Evolutionary conservation across 768 basidiomycete species (phyloP).

Genomic region (Sarcomyxa edulis): DNA sequence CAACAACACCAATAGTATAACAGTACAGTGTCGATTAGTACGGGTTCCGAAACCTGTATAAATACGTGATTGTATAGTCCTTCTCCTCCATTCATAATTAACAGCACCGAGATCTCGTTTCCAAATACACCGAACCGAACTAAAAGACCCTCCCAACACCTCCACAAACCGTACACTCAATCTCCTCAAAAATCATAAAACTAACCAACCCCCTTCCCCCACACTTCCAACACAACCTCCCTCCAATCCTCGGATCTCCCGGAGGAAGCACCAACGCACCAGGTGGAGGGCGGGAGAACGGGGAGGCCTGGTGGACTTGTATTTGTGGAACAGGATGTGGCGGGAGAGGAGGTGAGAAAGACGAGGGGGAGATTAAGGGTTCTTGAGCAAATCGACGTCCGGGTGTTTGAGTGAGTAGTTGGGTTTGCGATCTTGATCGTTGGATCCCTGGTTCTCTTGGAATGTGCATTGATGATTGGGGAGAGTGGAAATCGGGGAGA

Average conservation of each 20-base stretch:
- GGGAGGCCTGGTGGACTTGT: slow-evolving; percentile 9
- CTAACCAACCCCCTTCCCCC: slow-evolving; percentile 48
- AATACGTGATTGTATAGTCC: too few relatives aligned
- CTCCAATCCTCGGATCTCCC: slow-evolving; percentile 70
- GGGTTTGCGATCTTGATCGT: slow-evolving; percentile 2
- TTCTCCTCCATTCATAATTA: too few relatives aligned
- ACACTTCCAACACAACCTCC: slow-evolving; percentile 60
- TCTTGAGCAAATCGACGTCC: background rate
- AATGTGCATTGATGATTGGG: slow-evolving; percentile 12
- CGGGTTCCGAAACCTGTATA: too few relatives aligned
- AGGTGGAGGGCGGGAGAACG: slow-evolving; percentile 20
- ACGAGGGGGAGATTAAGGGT: slow-evolving; percentile 7
- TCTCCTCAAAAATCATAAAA: slow-evolving; percentile 49
- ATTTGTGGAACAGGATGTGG: slow-evolving; percentile 8
- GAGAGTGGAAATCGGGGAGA: slow-evolving; percentile 22
- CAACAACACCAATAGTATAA: too few relatives aligned
- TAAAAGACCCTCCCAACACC: slow-evolving; percentile 58
- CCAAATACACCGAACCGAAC: slow-evolving; percentile 10
- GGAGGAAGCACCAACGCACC: slow-evolving; percentile 47
- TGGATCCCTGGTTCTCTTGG: slow-evolving; percentile 9
- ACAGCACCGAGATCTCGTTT: too few relatives aligned
- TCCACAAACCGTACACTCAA: slow-evolving; percentile 50
- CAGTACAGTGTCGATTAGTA: too few relatives aligned
- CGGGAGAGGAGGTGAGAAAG: slow-evolving; percentile 15
- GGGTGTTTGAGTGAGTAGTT: slow-evolving; percentile 1